A percentile compares a stretch with the other conserved stretches of the same genome.
Conservation (phyloP, 2,329 filamentous ascomycete genomes). For the Colletotrichum abscissum region DNA sequence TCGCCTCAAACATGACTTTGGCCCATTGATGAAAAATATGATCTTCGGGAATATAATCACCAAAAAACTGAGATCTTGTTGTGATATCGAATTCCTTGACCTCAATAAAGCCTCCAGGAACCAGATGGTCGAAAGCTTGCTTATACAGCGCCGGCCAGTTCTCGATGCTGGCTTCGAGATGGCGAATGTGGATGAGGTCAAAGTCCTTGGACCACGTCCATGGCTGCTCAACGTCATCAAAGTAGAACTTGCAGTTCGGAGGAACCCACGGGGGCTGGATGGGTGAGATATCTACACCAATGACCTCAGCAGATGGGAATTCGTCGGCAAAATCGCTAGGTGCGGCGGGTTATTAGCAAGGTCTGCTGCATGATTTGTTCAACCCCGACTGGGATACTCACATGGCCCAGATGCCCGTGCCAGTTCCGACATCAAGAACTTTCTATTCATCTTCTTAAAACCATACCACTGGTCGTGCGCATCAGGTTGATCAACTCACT, state of each 20-base stretch:
- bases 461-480: no score
- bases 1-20: no score
- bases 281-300: constrained; percentile 66
- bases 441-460: not conserved
- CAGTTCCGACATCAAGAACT: not conserved
- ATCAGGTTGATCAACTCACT: no score
- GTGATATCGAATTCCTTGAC: constrained; percentile 42
- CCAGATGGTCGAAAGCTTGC: constrained; percentile 63
- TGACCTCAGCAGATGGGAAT: constrained; percentile 54
- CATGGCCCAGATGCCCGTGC: constrained; percentile 29
- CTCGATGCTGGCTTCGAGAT: constrained; percentile 65
- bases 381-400: not conserved
- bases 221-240: constrained; percentile 38
- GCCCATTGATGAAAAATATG: no score
- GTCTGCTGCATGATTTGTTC: no score
- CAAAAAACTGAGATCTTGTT: no score
- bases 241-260: constrained; percentile 62
- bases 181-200: constrained; percentile 71
- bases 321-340: constrained; percentile 59
- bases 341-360: no score
- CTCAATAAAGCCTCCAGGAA: constrained; percentile 63
- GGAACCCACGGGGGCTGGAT: constrained; percentile 67
- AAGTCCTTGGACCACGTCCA: constrained; percentile 60
- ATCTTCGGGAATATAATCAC: no score
- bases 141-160: constrained; percentile 66